Percentiles rank a stretch among this genome's conserved stretches.
Evolutionary conservation across 768 basidiomycete species (phyloP).

Genomic region (Calocera cornea): DNA sequence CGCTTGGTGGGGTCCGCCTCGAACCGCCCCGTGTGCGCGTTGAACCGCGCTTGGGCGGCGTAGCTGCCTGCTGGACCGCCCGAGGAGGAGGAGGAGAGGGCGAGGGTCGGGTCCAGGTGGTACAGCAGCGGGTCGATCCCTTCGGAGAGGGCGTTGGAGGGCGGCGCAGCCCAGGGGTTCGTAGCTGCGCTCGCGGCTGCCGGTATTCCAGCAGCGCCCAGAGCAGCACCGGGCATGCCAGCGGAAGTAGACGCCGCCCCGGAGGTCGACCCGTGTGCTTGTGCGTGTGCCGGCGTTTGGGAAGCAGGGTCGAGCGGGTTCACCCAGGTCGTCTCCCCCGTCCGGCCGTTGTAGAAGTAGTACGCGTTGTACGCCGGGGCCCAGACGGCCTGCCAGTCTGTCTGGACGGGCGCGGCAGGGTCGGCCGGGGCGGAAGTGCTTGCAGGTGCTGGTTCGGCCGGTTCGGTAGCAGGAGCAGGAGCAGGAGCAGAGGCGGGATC

Average conservation of each 20-base stretch:
- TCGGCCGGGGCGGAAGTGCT: not conserved
- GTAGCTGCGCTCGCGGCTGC: constrained; percentile 19
- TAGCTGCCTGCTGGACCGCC: too few species aligned
- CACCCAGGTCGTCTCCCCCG: constrained; percentile 70
- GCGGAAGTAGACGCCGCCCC: not conserved
- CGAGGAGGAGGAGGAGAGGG: constrained; percentile 21
- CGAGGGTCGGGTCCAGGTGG: constrained; percentile 61
- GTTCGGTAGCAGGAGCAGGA: not conserved
- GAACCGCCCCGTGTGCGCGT: constrained; percentile 64
- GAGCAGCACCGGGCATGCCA: not conserved
- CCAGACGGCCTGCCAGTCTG: constrained; percentile 69
- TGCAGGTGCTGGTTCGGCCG: not conserved
- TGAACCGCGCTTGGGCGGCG: constrained; percentile 35
- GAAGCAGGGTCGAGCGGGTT: constrained; percentile 43
- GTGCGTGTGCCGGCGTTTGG: constrained; percentile 19
- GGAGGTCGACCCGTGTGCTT: constrained; percentile 12
- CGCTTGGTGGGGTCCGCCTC: constrained; percentile 53
- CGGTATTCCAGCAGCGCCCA: not conserved
- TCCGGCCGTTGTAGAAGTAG: constrained; percentile 68
- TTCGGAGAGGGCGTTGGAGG: constrained; percentile 30
- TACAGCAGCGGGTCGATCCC: constrained; percentile 78
- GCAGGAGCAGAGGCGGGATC: not conserved
- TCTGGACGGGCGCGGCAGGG: constrained; percentile 17
- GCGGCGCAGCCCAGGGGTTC: constrained; percentile 36
- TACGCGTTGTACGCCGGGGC: constrained; percentile 66